Evolutionary conservation across 768 basidiomycete species (phyloP).

Genomic region (Pholiota molesta): DNA sequence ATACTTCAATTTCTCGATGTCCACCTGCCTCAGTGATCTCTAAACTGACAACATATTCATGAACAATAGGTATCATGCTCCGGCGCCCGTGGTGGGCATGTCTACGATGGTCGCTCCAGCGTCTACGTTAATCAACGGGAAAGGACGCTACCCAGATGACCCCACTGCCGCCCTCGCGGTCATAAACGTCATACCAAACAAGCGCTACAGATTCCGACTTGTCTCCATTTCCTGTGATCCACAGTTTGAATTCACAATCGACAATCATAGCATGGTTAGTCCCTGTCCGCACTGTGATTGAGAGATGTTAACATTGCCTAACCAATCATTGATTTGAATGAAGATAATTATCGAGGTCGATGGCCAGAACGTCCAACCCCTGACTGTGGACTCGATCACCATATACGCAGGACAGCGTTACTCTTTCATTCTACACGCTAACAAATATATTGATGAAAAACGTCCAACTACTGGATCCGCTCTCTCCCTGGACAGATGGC

Average conservation of each 20-base stretch:
- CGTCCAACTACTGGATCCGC: constrained; percentile 57
- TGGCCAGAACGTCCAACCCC: constrained; percentile 42
- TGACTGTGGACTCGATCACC: constrained; percentile 44
- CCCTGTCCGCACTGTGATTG: neutral
- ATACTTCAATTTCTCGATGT: neutral
- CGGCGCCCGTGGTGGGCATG: constrained; percentile 27
- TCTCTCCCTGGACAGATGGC: no score
- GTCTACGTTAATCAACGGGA: constrained; percentile 50
- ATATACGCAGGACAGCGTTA: constrained; percentile 42
- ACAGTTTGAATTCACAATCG: constrained; percentile 46
- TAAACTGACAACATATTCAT: neutral
- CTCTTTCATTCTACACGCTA: constrained; percentile 43
- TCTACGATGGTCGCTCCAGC: constrained; percentile 23
- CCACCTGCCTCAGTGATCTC: neutral
- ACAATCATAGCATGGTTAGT: constrained; percentile 43
- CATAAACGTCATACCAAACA: constrained; percentile 36
- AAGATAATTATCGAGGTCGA: constrained; percentile 58
- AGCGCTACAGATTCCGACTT: constrained; percentile 53
- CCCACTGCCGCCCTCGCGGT: constrained; percentile 39
- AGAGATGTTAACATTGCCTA: neutral
- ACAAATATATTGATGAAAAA: no score
- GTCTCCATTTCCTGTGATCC: constrained; percentile 50
- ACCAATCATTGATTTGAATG: no score
- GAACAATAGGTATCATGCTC: constrained; percentile 31
- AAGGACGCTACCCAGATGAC: constrained; percentile 44